A percentile compares a stretch with the other conserved stretches of the same genome.
Conservation (phyloP, 1,284 basidiomycete genomes). For the Ustilago nuda region DNA sequence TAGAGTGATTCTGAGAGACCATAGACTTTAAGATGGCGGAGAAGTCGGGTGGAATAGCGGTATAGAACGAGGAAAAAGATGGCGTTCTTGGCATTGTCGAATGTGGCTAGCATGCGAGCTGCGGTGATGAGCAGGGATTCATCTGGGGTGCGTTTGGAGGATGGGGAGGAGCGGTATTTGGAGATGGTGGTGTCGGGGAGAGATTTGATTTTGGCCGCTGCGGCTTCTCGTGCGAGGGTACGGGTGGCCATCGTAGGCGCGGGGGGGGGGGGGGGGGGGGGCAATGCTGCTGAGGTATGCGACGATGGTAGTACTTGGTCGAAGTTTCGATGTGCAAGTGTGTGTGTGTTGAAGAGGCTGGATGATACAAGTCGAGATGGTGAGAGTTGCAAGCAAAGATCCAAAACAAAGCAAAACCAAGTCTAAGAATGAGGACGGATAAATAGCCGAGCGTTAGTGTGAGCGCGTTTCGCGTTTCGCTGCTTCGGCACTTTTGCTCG, state of each 20-base stretch:
- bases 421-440: too few species aligned
- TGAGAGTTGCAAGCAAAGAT: too few species aligned
- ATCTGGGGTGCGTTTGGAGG: slow-evolving; percentile 13
- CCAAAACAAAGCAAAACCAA: too few species aligned
- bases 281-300: neutral
- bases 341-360: neutral
- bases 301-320: neutral
- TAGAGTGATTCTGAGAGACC: slow-evolving; percentile 54
- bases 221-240: slow-evolving; percentile 71
- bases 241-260: slow-evolving; percentile 29
- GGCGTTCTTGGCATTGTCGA: slow-evolving; percentile 57
- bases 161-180: neutral
- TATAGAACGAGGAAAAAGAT: slow-evolving; percentile 58
- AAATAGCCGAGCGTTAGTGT: neutral
- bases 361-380: too few species aligned
- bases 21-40: slow-evolving; percentile 60
- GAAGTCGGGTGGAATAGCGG: slow-evolving; percentile 40
- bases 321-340: too few species aligned
- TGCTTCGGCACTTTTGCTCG: too few species aligned
- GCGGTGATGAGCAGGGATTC: slow-evolving; percentile 27
- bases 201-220: slow-evolving; percentile 38
- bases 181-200: slow-evolving; percentile 11
- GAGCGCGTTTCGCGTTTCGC: neutral
- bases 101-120: slow-evolving; percentile 33
- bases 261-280: too few species aligned